Evolutionary conservation across 1,139 yeast genomes (phyloP), one percentile per base, ranked within the genome.

Genomic region (Sugiyamaella grinbergsii): DNA sequence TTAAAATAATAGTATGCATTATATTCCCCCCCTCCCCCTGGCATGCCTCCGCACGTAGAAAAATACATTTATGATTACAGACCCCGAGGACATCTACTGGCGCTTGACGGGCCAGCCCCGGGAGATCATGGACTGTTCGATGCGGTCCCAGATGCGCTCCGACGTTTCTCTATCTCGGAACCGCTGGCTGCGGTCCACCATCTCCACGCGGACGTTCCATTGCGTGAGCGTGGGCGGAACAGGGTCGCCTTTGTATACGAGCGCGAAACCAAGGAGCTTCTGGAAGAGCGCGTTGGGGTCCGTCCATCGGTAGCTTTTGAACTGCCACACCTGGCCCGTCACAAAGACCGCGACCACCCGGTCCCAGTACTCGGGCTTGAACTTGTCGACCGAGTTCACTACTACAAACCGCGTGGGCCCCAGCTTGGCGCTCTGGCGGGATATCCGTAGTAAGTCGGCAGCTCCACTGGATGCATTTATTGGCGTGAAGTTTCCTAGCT

Each of bases 301-400:
- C 32, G 83, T 77, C 80, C 90, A 86, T 63, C 85, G 86, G 69
- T 93, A 93, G 62, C 83, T 82, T 62, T 87, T 81, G 70, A 93
- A 88, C 71, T 93, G 99, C 99, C 99, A 93, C 49, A 84, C 78
- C 71, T 93, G 98, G 15, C 99, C 98, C 1, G 98, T 93, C 13
- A 96, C 93, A 71, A 93, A 86, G 31, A 93, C 88, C 0, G 96
- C 98, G 45, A 93, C 87, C 1, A 94, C 97, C 53, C 98, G 78
- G 50, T 73, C 75, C 99, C 99, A 93, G 69, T 94, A 90, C 64
- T 93, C 98, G 2, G 96, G 96, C 65, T 90, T 91, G 73, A 93
- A 91, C 69, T 83, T 79, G 51, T 90, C 95, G 5, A 90, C 90
- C 54, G 86, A 86, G 65, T 88, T 95, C 22, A 90, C 97, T 47